Percentiles rank a stretch among this genome's conserved stretches.
Evolutionary conservation across 805 yeast species (phyloP).

Genomic region (Sugiyamaella valdiviana): DNA sequence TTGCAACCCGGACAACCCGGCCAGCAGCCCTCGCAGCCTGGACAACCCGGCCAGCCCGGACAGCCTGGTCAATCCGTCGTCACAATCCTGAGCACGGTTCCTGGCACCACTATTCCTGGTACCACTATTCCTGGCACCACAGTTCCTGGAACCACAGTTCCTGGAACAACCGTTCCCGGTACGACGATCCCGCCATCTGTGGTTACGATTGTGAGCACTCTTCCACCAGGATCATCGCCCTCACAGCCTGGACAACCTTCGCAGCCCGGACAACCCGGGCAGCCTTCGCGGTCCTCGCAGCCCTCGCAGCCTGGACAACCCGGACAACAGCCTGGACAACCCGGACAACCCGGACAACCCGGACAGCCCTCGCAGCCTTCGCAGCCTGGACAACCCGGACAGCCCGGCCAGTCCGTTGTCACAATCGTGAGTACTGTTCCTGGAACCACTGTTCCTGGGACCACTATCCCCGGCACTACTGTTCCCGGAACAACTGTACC

Average conservation of each 20-base stretch:
- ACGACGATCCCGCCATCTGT: conserved; percentile 2
- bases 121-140: conserved; percentile 18
- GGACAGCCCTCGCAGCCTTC: too few species aligned
- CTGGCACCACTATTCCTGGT: conserved; percentile 15
- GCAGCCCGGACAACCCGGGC: background rate
- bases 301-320: background rate
- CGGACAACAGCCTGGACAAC: too few species aligned
- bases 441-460: conserved; percentile 2
- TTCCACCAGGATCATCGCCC: background rate
- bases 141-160: conserved; percentile 14
- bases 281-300: background rate
- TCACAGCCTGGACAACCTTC: background rate
- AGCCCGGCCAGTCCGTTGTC: background rate
- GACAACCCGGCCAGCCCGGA: background rate
- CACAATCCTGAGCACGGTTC: conserved; percentile 9
- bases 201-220: conserved; percentile 1
- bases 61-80: background rate
- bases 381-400: background rate
- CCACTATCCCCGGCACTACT: conserved; percentile 13
- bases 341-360: too few species aligned
- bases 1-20: too few species aligned
- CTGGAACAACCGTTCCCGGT: conserved; percentile 10
- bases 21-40: background rate
- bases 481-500: conserved; percentile 7
- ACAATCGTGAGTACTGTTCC: conserved; percentile 9